These are phyloP conservation scores for Candida gorgasii DNA, from an alignment of 805 yeast genomes.

Conservation along the genomic window DNA sequence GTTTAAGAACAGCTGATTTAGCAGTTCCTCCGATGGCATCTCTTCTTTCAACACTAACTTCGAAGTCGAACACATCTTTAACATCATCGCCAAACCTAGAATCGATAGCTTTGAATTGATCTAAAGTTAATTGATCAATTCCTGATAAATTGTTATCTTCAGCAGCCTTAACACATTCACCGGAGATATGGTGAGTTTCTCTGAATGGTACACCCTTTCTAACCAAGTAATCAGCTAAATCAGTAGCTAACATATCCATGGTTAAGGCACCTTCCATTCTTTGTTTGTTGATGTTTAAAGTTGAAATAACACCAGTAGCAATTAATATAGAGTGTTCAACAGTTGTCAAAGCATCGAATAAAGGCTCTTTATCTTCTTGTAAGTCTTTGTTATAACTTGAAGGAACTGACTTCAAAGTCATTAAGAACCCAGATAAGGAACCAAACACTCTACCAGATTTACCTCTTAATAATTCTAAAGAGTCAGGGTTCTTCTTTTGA, in stretches of 20 bases:
- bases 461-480: constrained; percentile 92
- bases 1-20: constrained; percentile 80
- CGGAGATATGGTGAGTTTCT: constrained; percentile 98
- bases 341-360: constrained; percentile 85
- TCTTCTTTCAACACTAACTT: constrained; percentile 93
- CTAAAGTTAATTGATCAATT: constrained; percentile 78
- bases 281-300: constrained; percentile 68
- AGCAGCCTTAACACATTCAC: constrained; percentile 92
- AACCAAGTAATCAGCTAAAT: constrained; percentile 94
- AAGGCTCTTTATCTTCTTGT: constrained; percentile 99
- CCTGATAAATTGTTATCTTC: constrained; percentile 78
- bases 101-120: constrained; percentile 80
- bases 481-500: constrained; percentile 97
- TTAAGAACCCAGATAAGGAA: constrained; percentile 89
- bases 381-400: constrained; percentile 97
- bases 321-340: constrained; percentile 92
- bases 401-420: constrained; percentile 96
- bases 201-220: constrained; percentile 98
- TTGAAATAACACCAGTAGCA: constrained; percentile 95
- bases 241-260: constrained; percentile 99
- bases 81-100: constrained; percentile 80
- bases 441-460: constrained; percentile 98
- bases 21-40: constrained; percentile 98
- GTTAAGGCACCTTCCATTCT: constrained; percentile 87
- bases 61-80: constrained; percentile 83